Conservation (phyloP, 352 stramenopile genomes). For the Phytophthora europaea region DNA sequence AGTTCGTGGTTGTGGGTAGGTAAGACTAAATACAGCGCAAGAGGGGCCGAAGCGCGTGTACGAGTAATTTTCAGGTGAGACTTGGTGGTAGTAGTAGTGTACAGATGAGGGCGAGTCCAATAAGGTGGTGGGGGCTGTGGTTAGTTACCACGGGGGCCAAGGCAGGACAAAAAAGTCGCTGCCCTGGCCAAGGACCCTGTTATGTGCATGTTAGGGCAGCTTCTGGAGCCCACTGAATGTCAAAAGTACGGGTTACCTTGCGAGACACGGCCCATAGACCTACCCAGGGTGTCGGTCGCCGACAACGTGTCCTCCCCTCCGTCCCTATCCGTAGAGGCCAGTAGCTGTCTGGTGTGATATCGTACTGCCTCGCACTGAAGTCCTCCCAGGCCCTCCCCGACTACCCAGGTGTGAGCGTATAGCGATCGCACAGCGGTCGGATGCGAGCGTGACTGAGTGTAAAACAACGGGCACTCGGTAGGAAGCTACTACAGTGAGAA, state of each 20-base stretch:
- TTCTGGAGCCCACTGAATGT: not conserved
- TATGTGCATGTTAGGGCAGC: not conserved
- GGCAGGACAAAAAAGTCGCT: not conserved
- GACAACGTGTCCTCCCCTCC: conserved; percentile 13
- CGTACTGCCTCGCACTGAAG: not conserved
- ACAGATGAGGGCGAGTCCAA: not conserved
- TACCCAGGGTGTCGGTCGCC: conserved; percentile 4
- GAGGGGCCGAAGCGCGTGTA: not conserved
- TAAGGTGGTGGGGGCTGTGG: conserved; percentile 1
- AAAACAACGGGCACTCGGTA: no score
- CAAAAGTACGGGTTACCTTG: conserved; percentile 12
- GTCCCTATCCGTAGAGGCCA: conserved; percentile 3
- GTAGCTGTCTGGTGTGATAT: conserved; percentile 1
- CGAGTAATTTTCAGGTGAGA: conserved; percentile 1
- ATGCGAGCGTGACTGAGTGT: no score
- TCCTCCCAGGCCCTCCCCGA: not conserved
- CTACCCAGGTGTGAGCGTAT: not conserved
- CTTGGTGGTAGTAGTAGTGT: not conserved
- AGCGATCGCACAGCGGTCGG: no score
- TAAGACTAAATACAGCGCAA: not conserved
- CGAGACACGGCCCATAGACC: conserved; percentile 3
- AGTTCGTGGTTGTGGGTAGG: not conserved
- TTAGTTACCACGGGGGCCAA: not conserved
- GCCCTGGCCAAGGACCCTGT: not conserved
- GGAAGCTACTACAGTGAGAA: no score